Conservation (phyloP, 2,329 filamentous ascomycete genomes). For the Aschersonia sp. region DNA sequence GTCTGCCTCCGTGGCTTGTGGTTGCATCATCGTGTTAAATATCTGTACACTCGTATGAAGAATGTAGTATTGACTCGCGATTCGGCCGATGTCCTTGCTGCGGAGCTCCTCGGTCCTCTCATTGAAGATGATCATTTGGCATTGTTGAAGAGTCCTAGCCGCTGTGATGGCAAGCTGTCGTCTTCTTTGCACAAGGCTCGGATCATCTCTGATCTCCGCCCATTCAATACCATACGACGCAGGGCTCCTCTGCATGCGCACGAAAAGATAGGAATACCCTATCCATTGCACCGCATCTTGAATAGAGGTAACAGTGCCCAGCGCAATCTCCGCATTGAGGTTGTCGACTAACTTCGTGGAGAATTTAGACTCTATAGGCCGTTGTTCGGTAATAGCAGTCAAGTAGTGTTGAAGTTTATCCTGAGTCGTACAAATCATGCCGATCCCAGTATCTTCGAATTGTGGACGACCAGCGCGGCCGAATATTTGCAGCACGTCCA, state of each 20-base stretch:
- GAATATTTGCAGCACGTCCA: constrained; percentile 96
- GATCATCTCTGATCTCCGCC: constrained; percentile 79
- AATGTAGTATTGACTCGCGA: constrained; percentile 95
- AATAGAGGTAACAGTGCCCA: constrained; percentile 92
- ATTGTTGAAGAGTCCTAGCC: constrained; percentile 72
- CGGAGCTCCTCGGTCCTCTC: constrained; percentile 85
- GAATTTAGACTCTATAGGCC: constrained; percentile 95
- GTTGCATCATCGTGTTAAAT: constrained; percentile 90
- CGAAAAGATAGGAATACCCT: constrained; percentile 93
- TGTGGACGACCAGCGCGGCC: constrained; percentile 95
- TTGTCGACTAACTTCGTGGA: constrained; percentile 92
- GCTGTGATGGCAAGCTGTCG: constrained; percentile 80
- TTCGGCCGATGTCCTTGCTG: constrained; percentile 88
- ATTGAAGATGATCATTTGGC: constrained; percentile 99
- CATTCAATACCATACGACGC: constrained; percentile 91
- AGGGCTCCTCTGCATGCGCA: constrained; percentile 88
- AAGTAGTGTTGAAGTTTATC: constrained; percentile 88
- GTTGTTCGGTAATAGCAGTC: constrained; percentile 83
- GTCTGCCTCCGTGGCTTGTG: constrained; percentile 76
- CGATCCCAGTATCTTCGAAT: constrained; percentile 94
- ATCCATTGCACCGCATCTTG: constrained; percentile 93
- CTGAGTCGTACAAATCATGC: constrained; percentile 95
- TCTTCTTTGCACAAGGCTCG: constrained; percentile 70
- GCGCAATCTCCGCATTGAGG: constrained; percentile 82
- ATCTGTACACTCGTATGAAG: constrained; percentile 86